Evolutionary conservation across 2,329 filamentous ascomycete species (phyloP).

Genomic region (Fusarium redolens): DNA sequence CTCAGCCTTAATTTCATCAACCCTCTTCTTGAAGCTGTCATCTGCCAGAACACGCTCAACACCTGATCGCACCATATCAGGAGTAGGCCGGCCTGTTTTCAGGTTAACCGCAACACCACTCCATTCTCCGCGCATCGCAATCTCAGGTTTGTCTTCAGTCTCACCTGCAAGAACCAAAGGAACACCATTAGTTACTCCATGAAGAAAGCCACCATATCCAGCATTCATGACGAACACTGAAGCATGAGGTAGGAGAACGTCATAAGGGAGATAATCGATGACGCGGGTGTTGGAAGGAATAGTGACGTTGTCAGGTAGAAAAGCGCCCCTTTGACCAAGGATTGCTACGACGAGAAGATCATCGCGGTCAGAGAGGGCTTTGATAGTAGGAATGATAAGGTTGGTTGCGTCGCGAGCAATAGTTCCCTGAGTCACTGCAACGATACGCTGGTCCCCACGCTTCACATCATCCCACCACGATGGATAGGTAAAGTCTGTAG

Average conservation of each 20-base stretch:
- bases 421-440: conserved; percentile 62
- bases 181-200: conserved; percentile 58
- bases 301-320: conserved; percentile 38
- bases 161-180: conserved; percentile 60
- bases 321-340: conserved; percentile 43
- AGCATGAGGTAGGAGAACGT: conserved; percentile 56
- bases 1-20: conserved; percentile 47
- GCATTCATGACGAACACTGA: conserved; percentile 61
- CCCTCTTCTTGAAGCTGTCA: conserved; percentile 46
- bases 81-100: conserved; percentile 48
- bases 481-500: conserved; percentile 50
- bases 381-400: conserved; percentile 58
- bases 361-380: conserved; percentile 53
- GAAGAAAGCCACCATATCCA: conserved; percentile 60
- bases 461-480: conserved; percentile 59
- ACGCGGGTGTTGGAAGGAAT: conserved; percentile 57
- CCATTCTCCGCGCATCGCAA: conserved; percentile 54
- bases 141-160: conserved; percentile 56
- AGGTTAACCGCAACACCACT: conserved; percentile 60
- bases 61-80: conserved; percentile 44
- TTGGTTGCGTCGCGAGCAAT: conserved; percentile 53
- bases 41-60: conserved; percentile 49
- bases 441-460: conserved; percentile 51
- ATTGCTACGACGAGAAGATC: conserved; percentile 53
- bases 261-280: conserved; percentile 61